Percentiles rank a stretch among this genome's conserved stretches.
Evolutionary conservation across 805 yeast genomes (phyloP).

Genomic region (Wickerhamiella azyma): DNA sequence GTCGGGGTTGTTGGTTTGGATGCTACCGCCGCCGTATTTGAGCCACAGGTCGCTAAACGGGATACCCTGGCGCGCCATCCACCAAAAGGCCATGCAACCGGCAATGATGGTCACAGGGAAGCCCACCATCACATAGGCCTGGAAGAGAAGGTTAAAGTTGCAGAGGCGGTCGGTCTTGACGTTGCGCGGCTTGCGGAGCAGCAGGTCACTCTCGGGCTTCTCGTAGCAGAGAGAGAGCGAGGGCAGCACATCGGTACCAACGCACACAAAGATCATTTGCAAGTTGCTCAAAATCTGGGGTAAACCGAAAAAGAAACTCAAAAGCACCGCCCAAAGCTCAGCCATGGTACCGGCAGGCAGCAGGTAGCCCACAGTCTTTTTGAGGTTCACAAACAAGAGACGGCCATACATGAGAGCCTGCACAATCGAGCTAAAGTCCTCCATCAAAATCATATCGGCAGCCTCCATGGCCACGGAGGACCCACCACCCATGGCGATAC

Average conservation of each 20-base stretch:
- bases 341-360: constrained; percentile 41
- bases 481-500: constrained; percentile 75
- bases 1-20: neutral
- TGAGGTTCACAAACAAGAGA: constrained; percentile 56
- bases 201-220: constrained; percentile 31
- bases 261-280: constrained; percentile 38
- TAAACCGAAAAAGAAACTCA: constrained; percentile 36
- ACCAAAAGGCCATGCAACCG: constrained; percentile 28
- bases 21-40: constrained; percentile 25
- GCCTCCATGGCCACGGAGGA: constrained; percentile 90
- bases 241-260: constrained; percentile 35
- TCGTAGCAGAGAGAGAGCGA: constrained; percentile 35
- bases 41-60: constrained; percentile 27
- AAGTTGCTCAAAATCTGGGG: constrained; percentile 39
- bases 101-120: constrained; percentile 31
- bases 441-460: constrained; percentile 63
- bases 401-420: constrained; percentile 37
- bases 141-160: constrained; percentile 29
- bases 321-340: constrained; percentile 38
- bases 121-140: constrained; percentile 34
- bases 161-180: constrained; percentile 31
- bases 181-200: constrained; percentile 32
- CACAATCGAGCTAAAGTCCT: constrained; percentile 23
- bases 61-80: constrained; percentile 29
- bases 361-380: constrained; percentile 53